Conservation (phyloP, 2,329 filamentous ascomycete species). For the Verticillium zaregamsianum region DNA sequence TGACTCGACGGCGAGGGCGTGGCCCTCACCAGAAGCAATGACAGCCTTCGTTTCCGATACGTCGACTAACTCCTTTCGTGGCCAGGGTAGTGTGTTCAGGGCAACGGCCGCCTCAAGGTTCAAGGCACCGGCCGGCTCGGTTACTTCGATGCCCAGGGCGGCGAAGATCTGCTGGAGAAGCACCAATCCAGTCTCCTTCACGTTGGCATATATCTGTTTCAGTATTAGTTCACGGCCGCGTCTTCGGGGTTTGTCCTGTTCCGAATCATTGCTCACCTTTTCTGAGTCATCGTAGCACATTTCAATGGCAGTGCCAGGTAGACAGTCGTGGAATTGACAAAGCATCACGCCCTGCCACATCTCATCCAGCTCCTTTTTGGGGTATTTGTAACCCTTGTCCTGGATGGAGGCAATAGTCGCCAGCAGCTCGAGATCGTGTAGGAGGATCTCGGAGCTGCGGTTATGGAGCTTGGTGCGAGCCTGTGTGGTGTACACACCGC, state of each 20-base stretch:
- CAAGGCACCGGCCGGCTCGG: constrained; percentile 18
- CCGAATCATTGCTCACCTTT: constrained; percentile 28
- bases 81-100: constrained; percentile 61
- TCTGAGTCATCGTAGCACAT: constrained; percentile 69
- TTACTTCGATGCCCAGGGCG: constrained; percentile 47
- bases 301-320: constrained; percentile 63
- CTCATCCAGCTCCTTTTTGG: constrained; percentile 60
- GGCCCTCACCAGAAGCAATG: constrained; percentile 20
- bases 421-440: constrained; percentile 63
- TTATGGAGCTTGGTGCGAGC: constrained; percentile 67
- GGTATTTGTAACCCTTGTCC: constrained; percentile 54
- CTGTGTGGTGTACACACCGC: constrained; percentile 66
- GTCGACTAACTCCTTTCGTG: constrained; percentile 46
- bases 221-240: neutral
- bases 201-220: constrained; percentile 49
- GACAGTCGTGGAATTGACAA: constrained; percentile 67
- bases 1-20: constrained; percentile 10
- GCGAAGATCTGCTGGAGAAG: constrained; percentile 48
- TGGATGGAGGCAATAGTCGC: constrained; percentile 58
- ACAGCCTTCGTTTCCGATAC: constrained; percentile 26
- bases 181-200: constrained; percentile 53
- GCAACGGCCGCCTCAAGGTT: constrained; percentile 33
- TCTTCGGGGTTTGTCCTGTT: neutral
- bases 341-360: constrained; percentile 66
- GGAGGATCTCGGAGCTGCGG: constrained; percentile 55